phyloP scores from a whole-genome alignment of 148 eudicot species.

The Rhododendron williamsianum region DNA sequence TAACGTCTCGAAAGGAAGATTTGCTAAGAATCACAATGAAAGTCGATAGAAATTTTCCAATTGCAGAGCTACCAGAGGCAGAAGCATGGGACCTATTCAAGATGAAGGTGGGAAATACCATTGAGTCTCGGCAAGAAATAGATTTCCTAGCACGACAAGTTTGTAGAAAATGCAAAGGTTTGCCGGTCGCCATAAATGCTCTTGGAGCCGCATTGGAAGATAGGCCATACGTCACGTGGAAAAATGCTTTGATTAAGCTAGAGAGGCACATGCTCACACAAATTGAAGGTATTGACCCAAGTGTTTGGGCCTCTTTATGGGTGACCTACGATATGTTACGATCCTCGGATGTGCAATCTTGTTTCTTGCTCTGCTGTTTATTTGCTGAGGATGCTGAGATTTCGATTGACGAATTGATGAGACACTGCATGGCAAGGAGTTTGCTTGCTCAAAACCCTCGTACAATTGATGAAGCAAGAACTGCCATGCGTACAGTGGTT shows the following conservation, averaged over 20 bases:
- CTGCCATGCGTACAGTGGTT: not conserved
- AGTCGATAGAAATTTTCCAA: not conserved
- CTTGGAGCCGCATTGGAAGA: slow-evolving; percentile 11
- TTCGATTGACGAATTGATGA: not conserved
- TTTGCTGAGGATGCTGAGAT: slow-evolving; percentile 15
- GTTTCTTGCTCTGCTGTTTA: slow-evolving; percentile 14
- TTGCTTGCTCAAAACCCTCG: not conserved
- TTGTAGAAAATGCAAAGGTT: slow-evolving; percentile 11
- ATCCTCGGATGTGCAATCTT: not conserved
- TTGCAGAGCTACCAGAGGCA: not conserved
- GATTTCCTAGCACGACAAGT: not conserved
- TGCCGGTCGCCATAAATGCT: not conserved
- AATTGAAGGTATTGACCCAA: not conserved
- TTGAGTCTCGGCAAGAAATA: not conserved
- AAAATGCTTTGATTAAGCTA: not conserved
- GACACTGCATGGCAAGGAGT: not conserved
- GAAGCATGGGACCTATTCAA: not conserved
- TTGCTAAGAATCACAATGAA: not conserved
- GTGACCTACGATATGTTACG: not conserved
- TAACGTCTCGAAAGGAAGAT: too few species aligned
- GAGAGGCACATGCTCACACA: not conserved
- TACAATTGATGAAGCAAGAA: not conserved
- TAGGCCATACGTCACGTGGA: not conserved
- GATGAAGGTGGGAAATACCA: not conserved
- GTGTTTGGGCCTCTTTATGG: not conserved